Base-by-base conservation (phyloP, 139 green algal species). In the Chlorella sp. region DNA sequence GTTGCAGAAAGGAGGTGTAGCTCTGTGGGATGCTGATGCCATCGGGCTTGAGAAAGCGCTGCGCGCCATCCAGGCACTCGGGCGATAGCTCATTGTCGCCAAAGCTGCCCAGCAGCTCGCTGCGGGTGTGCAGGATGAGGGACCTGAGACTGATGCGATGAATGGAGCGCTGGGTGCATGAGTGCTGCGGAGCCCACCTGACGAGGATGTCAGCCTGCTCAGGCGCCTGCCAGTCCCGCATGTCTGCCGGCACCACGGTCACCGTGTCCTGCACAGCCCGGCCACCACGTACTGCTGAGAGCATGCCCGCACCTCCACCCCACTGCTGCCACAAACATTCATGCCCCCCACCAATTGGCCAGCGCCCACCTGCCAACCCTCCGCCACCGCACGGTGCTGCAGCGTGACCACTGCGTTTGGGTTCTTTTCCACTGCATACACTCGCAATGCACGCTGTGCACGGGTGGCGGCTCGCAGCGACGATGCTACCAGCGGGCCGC, bases 341-440 rank as follows among this genome's bases (percentile, higher is more conserved):
- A n/a, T n/a, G n/a, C n/a, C n/a, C n/a, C n/a, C n/a, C n/a, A n/a
- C n/a, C n/a, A n/a, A n/a, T n/a, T n/a, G n/a, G n/a, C n/a, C n/a
- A n/a, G n/a, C n/a, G n/a, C n/a, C n/a, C n/a, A n/a, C n/a, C n/a
- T 84, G 61, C 58, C 56, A 74, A 2, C 80, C 69, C 8, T 97
- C 91, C 0, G 61, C 61, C 0, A 60, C 66, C 25, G 94, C 68
- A 55, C 97, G 89, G 48, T 84, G 73, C 73, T 97, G 91, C 56
- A 99, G 89, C 29, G 93, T 94, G 63, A 98, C 86, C 9, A 99
- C 80, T 0, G 96, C 96, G 68, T 98, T 97, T 27, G 95, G 91
- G 84, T 99, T 99, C 84, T 99, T 99, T 83, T 99, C 96, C 58
- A 99, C 89, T 0, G 96, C 96, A 70, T 93, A 98, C 42, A 99